Evolutionary conservation across 2,329 filamentous ascomycete genomes (phyloP).

Genomic region (Phaeosphaeriaceae sp.): DNA sequence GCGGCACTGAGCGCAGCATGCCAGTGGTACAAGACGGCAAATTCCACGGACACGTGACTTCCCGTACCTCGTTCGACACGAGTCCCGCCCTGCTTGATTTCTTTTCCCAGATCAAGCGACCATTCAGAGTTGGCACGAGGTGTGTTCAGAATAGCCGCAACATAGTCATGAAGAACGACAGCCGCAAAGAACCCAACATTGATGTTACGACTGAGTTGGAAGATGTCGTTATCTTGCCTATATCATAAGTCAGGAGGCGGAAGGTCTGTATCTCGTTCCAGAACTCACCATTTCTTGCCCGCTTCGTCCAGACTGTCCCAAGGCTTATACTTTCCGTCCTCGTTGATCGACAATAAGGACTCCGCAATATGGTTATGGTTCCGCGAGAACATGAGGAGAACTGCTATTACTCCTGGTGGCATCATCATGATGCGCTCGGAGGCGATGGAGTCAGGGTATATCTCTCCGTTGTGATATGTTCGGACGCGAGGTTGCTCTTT

Average conservation of each 20-base stretch:
- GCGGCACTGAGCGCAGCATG: constrained; percentile 76
- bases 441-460: constrained; percentile 73
- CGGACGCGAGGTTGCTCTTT: constrained; percentile 70
- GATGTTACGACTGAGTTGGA: constrained; percentile 66
- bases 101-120: constrained; percentile 77
- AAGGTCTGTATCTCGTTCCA: background rate
- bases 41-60: constrained; percentile 84
- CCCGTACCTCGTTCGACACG: constrained; percentile 70
- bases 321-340: constrained; percentile 76
- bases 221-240: constrained; percentile 38
- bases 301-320: constrained; percentile 65
- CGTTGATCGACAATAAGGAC: constrained; percentile 81
- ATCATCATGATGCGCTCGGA: constrained; percentile 70
- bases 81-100: constrained; percentile 62
- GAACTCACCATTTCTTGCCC: constrained; percentile 41
- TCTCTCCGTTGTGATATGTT: constrained; percentile 68
- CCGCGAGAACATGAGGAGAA: constrained; percentile 70
- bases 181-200: constrained; percentile 61
- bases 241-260: background rate
- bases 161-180: constrained; percentile 79
- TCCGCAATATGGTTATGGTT: constrained; percentile 87
- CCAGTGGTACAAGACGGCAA: constrained; percentile 87
- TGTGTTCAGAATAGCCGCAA: constrained; percentile 77
- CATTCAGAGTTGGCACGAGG: constrained; percentile 76
- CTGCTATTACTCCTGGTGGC: constrained; percentile 70